Percentiles rank a stretch among this genome's conserved stretches.
phyloP scores from a whole-genome alignment of 208 protist species.

The Wallacemonas rigidus region DNA sequence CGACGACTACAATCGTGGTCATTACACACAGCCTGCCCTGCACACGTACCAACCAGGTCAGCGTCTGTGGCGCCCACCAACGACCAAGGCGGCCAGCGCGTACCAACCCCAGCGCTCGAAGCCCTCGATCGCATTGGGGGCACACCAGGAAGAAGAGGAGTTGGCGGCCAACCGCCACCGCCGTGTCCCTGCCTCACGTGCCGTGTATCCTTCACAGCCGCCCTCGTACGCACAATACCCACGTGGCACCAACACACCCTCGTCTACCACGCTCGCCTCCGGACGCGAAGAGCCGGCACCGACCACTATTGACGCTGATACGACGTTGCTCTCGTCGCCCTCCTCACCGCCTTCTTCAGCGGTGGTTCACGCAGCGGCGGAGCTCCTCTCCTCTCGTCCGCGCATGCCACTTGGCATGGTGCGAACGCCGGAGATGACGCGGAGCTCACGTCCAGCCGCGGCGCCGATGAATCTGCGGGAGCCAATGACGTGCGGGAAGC shows the following conservation, averaged over 20 bases:
- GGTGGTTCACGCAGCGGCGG: constrained; percentile 4
- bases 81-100: too few relatives aligned
- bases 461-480: neutral
- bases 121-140: too few relatives aligned
- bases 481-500: constrained; percentile 7
- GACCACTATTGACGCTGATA: neutral
- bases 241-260: neutral
- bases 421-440: neutral
- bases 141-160: too few relatives aligned
- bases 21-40: neutral
- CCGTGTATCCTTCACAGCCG: neutral
- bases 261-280: neutral
- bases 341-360: constrained; percentile 1
- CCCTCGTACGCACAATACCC: neutral
- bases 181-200: neutral
- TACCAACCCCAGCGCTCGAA: too few relatives aligned
- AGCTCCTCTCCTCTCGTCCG: constrained; percentile 8
- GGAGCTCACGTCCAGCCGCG: neutral
- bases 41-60: neutral
- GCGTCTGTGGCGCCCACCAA: neutral
- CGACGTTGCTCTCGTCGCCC: neutral
- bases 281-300: neutral
- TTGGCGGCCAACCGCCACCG: neutral
- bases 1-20: neutral
- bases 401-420: constrained; percentile 6